Conservation (phyloP, 2,329 filamentous ascomycete genomes). For the Aspergillus proliferans region DNA sequence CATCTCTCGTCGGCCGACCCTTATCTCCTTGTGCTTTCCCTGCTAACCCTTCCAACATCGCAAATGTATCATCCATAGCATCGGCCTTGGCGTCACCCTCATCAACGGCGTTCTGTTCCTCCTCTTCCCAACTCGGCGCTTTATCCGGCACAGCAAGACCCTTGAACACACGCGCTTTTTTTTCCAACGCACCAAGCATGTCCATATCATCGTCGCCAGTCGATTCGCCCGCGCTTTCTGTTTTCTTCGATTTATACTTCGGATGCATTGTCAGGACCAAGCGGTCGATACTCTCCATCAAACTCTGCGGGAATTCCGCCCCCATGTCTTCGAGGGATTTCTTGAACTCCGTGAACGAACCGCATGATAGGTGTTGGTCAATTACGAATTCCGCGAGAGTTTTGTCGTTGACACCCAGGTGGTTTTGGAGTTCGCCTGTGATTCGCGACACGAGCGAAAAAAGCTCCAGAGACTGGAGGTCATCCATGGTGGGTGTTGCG, state of each 20-base stretch:
- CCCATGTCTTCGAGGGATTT: constrained; percentile 67
- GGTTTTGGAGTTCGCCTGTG: constrained; percentile 88
- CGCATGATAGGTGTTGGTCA: constrained; percentile 73
- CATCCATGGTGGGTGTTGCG: constrained; percentile 60
- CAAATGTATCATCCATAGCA: constrained; percentile 87
- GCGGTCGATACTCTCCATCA: constrained; percentile 87
- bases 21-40: constrained; percentile 50
- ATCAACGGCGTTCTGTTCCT: constrained; percentile 31
- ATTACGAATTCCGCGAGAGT: constrained; percentile 96
- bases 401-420: constrained; percentile 86
- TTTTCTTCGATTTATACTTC: constrained; percentile 62
- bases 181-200: constrained; percentile 47
- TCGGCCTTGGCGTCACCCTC: constrained; percentile 46
- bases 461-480: constrained; percentile 83
- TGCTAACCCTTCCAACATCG: constrained; percentile 79
- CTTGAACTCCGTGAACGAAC: constrained; percentile 66
- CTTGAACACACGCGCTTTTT: constrained; percentile 83
- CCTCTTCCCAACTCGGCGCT: constrained; percentile 50
- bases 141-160: constrained; percentile 83
- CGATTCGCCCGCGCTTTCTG: constrained; percentile 23
- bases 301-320: constrained; percentile 74
- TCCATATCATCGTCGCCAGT: constrained; percentile 40
- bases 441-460: constrained; percentile 93
- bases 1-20: constrained; percentile 28
- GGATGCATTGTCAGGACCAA: constrained; percentile 86